These are phyloP conservation scores for Nemania sp. DNA, from an alignment of 2,329 filamentous ascomycete species.

Conservation along the genomic window DNA sequence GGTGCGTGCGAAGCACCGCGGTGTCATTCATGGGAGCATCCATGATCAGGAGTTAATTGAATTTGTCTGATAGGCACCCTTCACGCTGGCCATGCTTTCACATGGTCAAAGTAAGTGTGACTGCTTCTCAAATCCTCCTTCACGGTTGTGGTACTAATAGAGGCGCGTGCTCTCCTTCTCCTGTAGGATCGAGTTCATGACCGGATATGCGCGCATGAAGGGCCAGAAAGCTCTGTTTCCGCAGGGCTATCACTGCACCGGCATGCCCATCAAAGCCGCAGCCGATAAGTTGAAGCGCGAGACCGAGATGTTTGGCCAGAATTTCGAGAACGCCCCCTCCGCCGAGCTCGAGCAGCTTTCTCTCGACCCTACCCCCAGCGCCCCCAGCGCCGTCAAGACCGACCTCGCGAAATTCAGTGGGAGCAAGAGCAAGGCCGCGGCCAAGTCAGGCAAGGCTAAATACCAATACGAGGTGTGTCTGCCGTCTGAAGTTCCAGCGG, in stretches of 20 bases:
- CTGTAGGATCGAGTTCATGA: conserved; percentile 69
- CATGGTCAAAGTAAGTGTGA: conserved; percentile 67
- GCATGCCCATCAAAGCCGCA: conserved; percentile 24
- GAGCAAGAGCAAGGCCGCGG: conserved; percentile 88
- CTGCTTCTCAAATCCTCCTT: neutral
- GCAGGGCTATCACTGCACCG: conserved; percentile 19
- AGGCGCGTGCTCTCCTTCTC: neutral
- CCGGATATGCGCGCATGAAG: conserved; percentile 85
- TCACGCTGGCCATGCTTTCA: conserved; percentile 92
- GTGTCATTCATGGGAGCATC: neutral
- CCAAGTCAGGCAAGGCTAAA: conserved; percentile 90
- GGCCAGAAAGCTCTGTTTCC: conserved; percentile 69
- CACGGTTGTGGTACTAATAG: neutral
- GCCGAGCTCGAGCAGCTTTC: conserved; percentile 47
- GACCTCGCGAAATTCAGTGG: conserved; percentile 90
- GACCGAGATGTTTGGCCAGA: conserved; percentile 23
- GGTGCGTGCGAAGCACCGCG: conserved; percentile 45
- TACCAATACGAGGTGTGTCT: conserved; percentile 84
- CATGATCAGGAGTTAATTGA: neutral
- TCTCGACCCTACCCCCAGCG: conserved; percentile 61
- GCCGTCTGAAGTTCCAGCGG: no score
- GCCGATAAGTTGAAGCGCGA: conserved; percentile 24
- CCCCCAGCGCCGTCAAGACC: conserved; percentile 70
- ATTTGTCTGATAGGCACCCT: conserved; percentile 51
- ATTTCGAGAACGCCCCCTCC: conserved; percentile 53